A percentile compares a stretch with the other conserved stretches of the same genome.
Conservation (phyloP, 1,284 basidiomycete genomes). For the Puccinia horiana region DNA sequence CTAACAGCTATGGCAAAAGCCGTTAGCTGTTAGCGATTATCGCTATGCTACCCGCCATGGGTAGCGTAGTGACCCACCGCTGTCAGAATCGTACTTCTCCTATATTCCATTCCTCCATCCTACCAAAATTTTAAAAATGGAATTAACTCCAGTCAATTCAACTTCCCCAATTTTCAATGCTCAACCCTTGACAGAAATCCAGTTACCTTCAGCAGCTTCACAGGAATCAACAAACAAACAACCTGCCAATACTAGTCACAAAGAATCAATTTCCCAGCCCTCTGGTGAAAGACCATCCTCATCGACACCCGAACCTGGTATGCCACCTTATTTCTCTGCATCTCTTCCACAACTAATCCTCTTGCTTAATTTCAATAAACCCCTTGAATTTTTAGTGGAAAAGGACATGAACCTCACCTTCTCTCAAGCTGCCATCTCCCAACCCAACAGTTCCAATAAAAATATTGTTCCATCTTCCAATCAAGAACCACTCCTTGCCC, state of each 20-base stretch:
- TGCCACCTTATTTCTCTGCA: not conserved
- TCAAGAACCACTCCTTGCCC: slow-evolving; percentile 5
- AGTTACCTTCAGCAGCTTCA: no score
- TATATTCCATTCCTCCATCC: not conserved
- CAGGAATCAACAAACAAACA: no score
- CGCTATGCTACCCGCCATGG: no score
- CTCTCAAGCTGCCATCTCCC: not conserved
- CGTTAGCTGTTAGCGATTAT: no score
- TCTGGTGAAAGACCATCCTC: not conserved
- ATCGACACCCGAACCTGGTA: not conserved
- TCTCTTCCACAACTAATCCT: not conserved
- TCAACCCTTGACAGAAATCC: not conserved
- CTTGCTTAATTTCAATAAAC: not conserved
- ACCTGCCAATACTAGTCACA: no score
- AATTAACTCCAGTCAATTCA: not conserved
- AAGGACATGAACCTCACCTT: not conserved
- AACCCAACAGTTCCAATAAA: not conserved
- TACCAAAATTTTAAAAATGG: not conserved
- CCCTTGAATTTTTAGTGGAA: not conserved
- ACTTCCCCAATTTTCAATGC: not conserved
- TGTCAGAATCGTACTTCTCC: no score
- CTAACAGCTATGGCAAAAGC: no score
- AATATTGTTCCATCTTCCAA: not conserved
- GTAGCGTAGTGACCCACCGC: no score
- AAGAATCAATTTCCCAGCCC: not conserved